A percentile compares a stretch with the other conserved stretches of the same genome.
Conservation (phyloP, 2,329 filamentous ascomycete genomes). For the Claviceps digitariae region DNA sequence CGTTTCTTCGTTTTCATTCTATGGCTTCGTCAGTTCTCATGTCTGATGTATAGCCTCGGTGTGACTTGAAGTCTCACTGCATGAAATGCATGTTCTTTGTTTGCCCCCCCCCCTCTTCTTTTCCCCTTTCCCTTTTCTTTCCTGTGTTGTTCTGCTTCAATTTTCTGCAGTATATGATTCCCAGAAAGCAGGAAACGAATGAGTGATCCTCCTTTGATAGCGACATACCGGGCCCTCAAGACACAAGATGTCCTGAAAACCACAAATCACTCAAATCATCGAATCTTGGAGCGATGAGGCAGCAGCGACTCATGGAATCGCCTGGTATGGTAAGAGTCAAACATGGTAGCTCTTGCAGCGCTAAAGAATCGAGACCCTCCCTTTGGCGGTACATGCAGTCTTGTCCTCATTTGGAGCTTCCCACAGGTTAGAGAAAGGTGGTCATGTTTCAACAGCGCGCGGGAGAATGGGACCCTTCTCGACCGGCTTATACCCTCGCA, state of each 20-base stretch:
- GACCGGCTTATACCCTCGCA: background rate
- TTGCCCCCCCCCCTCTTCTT: background rate
- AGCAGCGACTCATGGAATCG: background rate
- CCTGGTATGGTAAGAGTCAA: background rate
- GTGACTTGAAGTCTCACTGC: background rate
- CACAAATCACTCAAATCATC: background rate
- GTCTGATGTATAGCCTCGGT: background rate
- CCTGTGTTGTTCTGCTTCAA: background rate
- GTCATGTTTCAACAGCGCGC: background rate
- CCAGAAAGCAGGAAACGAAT: background rate
- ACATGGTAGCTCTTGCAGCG: background rate
- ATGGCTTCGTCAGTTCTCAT: background rate
- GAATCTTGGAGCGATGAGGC: background rate
- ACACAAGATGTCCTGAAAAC: background rate
- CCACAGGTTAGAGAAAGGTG: background rate
- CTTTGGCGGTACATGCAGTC: background rate
- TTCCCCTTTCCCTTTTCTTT: background rate
- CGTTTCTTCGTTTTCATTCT: too few species aligned
- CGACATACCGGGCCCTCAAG: background rate
- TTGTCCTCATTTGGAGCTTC: background rate
- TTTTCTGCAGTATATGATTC: background rate
- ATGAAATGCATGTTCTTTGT: background rate
- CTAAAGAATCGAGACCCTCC: background rate
- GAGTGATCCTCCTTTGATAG: background rate
- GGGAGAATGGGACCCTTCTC: background rate